Percentiles rank a stretch among this genome's conserved stretches.
Evolutionary conservation across 345 rosid genomes (phyloP).

Genomic region (Toxicodendron radicans): DNA sequence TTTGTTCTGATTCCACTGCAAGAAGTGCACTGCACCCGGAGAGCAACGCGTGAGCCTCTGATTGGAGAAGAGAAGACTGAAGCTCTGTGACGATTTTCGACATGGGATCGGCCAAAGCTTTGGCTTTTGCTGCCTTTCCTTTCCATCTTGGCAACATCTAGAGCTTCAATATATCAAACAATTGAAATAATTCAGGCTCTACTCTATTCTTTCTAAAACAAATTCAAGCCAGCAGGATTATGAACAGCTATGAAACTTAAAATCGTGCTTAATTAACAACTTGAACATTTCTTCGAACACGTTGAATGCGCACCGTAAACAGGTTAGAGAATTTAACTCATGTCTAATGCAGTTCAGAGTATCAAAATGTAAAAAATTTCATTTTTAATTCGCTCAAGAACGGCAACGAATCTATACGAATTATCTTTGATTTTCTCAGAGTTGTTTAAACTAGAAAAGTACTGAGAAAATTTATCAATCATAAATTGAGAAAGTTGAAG

Average conservation of each 20-base stretch:
- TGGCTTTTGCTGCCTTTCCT: constrained; percentile 66
- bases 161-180: constrained; percentile 3
- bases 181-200: neutral
- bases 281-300: constrained; percentile 6
- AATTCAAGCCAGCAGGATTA: neutral
- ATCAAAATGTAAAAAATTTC: too few relatives aligned
- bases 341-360: too few relatives aligned
- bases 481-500: too few relatives aligned
- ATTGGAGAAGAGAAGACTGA: constrained; percentile 46
- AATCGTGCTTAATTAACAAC: neutral
- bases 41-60: constrained; percentile 44
- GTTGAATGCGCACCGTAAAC: neutral
- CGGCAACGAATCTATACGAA: too few relatives aligned
- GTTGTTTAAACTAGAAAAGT: too few relatives aligned
- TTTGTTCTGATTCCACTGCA: constrained; percentile 46
- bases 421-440: too few relatives aligned
- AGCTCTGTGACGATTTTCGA: constrained; percentile 56
- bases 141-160: constrained; percentile 86
- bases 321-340: neutral
- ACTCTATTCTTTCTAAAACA: neutral
- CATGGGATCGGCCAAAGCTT: constrained; percentile 78
- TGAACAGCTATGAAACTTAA: neutral
- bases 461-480: too few relatives aligned
- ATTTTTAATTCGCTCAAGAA: too few relatives aligned
- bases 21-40: constrained; percentile 56